Percentiles rank a stretch among this genome's conserved stretches.
Conservation (phyloP, 305 asterid genomes). For the Caryopteris hybrid region DNA sequence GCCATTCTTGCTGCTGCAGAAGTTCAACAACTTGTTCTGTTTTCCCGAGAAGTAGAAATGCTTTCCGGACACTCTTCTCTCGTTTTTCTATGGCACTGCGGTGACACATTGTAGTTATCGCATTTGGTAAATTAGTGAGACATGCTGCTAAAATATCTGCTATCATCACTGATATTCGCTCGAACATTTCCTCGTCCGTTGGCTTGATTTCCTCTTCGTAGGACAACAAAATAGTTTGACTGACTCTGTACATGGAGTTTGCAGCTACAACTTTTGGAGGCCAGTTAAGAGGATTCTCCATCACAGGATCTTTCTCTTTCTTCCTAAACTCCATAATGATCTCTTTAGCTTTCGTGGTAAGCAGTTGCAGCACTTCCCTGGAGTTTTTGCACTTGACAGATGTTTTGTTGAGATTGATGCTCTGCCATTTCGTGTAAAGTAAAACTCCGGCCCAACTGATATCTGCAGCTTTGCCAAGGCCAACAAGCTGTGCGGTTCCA, state of each 20-base stretch:
- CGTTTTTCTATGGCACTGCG: conserved; percentile 16
- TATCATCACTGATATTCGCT: not conserved
- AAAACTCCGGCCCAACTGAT: not conserved
- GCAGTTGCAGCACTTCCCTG: not conserved
- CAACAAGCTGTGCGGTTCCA: not conserved
- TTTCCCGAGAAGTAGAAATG: not conserved
- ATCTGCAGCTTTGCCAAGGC: not conserved
- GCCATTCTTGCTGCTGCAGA: not conserved
- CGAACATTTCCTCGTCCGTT: not conserved
- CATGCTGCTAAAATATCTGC: not conserved
- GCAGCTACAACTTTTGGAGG: not conserved
- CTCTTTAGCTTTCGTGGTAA: not conserved
- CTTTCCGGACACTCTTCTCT: conserved; percentile 9
- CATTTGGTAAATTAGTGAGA: too few species aligned
- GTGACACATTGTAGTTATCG: conserved; percentile 11
- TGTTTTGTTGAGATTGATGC: too few species aligned
- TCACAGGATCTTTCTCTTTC: not conserved
- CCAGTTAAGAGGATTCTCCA: not conserved
- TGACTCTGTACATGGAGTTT: not conserved
- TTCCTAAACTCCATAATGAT: not conserved
- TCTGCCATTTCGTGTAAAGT: not conserved
- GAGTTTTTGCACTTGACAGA: not conserved
- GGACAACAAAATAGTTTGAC: not conserved
- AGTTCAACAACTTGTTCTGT: not conserved
- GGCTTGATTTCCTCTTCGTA: not conserved